These are phyloP conservation scores for Neostapfia colusana DNA, from an alignment of 176 grass and related monocot species.

Conservation along the genomic window DNA sequence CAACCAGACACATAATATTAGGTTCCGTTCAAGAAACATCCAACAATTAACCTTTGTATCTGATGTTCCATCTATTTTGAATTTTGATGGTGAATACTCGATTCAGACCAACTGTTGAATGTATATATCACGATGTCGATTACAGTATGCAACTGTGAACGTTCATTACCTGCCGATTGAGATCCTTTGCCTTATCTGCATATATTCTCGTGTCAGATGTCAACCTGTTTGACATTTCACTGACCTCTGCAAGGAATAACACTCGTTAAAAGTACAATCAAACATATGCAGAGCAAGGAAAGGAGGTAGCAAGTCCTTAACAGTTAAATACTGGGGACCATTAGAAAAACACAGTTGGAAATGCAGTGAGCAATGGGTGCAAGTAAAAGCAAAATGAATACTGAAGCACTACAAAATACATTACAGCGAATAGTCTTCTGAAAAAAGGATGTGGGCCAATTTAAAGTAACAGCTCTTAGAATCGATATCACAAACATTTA, in stretches of 20 bases:
- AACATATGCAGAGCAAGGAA: conserved; percentile 2
- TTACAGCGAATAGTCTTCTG: background rate
- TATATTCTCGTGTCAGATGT: conserved; percentile 87
- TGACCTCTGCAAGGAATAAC: conserved; percentile 72
- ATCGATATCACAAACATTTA: conserved; percentile 13
- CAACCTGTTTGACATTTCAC: conserved; percentile 87
- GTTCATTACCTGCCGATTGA: conserved; percentile 77
- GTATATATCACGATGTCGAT: background rate
- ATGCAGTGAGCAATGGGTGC: background rate
- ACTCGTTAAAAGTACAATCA: conserved; percentile 19
- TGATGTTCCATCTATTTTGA: background rate
- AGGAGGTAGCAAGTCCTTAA: background rate
- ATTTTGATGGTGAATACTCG: conserved; percentile 6
- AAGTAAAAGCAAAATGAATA: conserved; percentile 3
- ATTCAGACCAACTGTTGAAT: background rate
- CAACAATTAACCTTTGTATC: background rate
- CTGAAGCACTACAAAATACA: background rate
- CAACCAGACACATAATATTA: background rate
- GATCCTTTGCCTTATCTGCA: conserved; percentile 91
- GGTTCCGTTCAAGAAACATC: background rate
- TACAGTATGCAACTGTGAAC: conserved; percentile 5
- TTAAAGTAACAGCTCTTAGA: background rate
- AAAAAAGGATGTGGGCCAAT: background rate
- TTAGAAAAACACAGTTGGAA: background rate
- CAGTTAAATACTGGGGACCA: background rate